Evolutionary conservation across 495 filamentous ascomycete species (phyloP).

Genomic region (Cryomyces antarcticus): DNA sequence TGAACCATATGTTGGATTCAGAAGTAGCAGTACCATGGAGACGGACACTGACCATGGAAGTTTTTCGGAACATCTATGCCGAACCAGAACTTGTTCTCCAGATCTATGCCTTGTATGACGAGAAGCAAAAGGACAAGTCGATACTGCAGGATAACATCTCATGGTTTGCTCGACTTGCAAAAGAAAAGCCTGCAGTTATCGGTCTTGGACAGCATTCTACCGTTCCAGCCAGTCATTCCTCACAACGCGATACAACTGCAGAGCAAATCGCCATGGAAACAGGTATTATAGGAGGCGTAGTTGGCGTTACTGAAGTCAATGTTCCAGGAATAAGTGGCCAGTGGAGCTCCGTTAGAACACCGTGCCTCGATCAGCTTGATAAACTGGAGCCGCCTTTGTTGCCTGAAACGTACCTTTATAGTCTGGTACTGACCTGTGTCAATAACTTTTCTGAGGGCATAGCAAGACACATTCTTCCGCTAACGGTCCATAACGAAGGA

Average conservation of each 20-base stretch:
- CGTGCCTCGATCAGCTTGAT: conserved; percentile 86
- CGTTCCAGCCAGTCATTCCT: conserved; percentile 32
- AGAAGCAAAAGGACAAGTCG: conserved; percentile 45
- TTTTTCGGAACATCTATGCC: conserved; percentile 64
- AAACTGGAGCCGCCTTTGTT: conserved; percentile 66
- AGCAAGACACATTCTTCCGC: conserved; percentile 75
- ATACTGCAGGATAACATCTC: conserved; percentile 67
- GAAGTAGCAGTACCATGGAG: conserved; percentile 66
- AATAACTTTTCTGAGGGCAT: conserved; percentile 75
- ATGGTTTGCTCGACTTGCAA: conserved; percentile 67
- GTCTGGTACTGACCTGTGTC: conserved; percentile 71
- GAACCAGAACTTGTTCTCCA: conserved; percentile 58
- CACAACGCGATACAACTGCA: conserved; percentile 26
- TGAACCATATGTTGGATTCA: conserved; percentile 76
- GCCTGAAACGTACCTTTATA: conserved; percentile 88
- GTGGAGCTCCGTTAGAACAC: conserved; percentile 74
- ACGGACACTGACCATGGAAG: conserved; percentile 72
- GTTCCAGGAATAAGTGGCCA: conserved; percentile 61
- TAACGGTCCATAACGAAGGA: conserved; percentile 51
- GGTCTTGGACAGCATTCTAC: conserved; percentile 75
- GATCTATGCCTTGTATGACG: conserved; percentile 66
- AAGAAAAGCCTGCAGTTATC: conserved; percentile 73
- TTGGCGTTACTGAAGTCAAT: conserved; percentile 61
- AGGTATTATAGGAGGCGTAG: conserved; percentile 71
- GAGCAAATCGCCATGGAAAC: conserved; percentile 79